Evolutionary conservation across 345 rosid genomes (phyloP).

Genomic region (Brassica juncea): DNA sequence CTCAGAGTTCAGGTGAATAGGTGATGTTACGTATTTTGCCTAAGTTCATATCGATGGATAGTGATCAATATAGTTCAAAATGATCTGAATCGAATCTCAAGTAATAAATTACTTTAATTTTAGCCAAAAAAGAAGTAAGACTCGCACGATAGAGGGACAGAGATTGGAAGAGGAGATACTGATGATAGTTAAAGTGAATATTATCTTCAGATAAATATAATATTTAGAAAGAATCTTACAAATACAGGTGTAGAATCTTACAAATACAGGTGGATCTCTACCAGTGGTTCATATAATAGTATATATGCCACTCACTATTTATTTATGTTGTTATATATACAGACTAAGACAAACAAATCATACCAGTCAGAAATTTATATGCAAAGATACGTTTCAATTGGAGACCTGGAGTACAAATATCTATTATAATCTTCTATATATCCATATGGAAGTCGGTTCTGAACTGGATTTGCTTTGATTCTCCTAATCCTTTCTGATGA

Average conservation of each 20-base stretch:
- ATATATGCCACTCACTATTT: slow-evolving; percentile 16
- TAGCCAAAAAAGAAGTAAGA: slow-evolving; percentile 5
- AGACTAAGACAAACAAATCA: slow-evolving; percentile 39
- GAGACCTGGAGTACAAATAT: slow-evolving; percentile 11
- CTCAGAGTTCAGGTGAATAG: not conserved
- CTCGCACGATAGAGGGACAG: not conserved
- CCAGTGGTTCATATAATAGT: slow-evolving; percentile 20
- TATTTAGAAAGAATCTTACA: slow-evolving; percentile 20
- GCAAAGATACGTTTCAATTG: slow-evolving; percentile 9
- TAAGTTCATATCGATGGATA: slow-evolving; percentile 23
- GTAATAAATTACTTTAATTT: slow-evolving; percentile 19
- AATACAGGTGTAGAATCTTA: slow-evolving; percentile 34
- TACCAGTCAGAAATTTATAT: slow-evolving; percentile 22
- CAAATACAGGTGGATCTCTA: slow-evolving; percentile 29
- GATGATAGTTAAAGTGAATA: slow-evolving; percentile 32
- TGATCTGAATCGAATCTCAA: slow-evolving; percentile 7
- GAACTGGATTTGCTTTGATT: not conserved
- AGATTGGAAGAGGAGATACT: slow-evolving; percentile 27
- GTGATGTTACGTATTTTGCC: slow-evolving; percentile 12
- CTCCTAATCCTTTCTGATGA: not conserved
- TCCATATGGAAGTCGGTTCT: slow-evolving; percentile 8
- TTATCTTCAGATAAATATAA: slow-evolving; percentile 12
- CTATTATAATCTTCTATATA: not conserved
- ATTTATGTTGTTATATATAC: slow-evolving; percentile 17
- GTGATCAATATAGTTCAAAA: slow-evolving; percentile 18